Conservation (phyloP, 805 yeast species). For the Ogataea salicorniae region DNA sequence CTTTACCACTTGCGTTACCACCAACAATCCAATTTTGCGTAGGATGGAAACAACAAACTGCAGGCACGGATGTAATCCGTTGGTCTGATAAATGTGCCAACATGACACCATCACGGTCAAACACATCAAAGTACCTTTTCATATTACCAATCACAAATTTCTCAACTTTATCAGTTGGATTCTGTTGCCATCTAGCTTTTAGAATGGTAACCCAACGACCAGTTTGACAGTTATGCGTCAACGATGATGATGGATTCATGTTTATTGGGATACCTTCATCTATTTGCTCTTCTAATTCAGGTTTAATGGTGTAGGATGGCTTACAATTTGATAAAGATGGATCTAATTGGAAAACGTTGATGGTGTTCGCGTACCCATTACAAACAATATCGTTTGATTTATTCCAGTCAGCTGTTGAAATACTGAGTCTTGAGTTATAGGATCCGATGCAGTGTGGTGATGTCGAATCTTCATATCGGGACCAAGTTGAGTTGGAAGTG, state of each 20-base stretch:
- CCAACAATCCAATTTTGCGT: slow-evolving; percentile 87
- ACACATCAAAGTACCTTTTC: slow-evolving; percentile 84
- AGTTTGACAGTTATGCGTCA: slow-evolving; percentile 90
- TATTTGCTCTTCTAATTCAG: slow-evolving; percentile 10
- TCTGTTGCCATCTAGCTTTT: slow-evolving; percentile 79
- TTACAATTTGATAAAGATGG: slow-evolving; percentile 20
- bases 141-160: slow-evolving; percentile 91
- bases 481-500: slow-evolving; percentile 45
- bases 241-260: slow-evolving; percentile 54
- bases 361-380: slow-evolving; percentile 88
- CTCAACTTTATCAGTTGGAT: slow-evolving; percentile 65
- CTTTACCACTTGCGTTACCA: slow-evolving; percentile 91
- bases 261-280: slow-evolving; percentile 31
- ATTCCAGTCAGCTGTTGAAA: slow-evolving; percentile 84
- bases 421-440: slow-evolving; percentile 70
- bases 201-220: slow-evolving; percentile 96
- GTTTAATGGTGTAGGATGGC: slow-evolving; percentile 1
- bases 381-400: slow-evolving; percentile 65
- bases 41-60: slow-evolving; percentile 80
- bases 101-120: slow-evolving; percentile 68
- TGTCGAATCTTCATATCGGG: slow-evolving; percentile 43
- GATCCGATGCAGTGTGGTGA: slow-evolving; percentile 53
- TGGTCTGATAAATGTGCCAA: slow-evolving; percentile 63
- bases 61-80: slow-evolving; percentile 84
- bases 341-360: slow-evolving; percentile 62